Base-by-base conservation (phyloP, 345 rosid genomes). In the Salix dunnii region DNA sequence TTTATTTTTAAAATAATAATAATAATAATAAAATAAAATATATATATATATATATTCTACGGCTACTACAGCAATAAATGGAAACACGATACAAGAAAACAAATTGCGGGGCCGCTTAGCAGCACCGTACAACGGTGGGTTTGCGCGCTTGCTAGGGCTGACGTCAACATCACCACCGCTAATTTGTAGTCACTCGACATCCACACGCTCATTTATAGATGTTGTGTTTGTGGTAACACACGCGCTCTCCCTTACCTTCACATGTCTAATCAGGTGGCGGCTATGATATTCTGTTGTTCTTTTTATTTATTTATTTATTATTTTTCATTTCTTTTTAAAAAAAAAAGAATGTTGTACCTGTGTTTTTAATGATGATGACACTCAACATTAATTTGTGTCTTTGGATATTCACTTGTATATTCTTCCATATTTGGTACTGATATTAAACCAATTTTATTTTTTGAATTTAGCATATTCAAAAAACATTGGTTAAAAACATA, bases 181-280 rank as follows among this genome's bases (percentile, higher is more conserved):
- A 5, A 7, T 16, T 12, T 12, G 35, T n/a, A 31, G 58, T 21
- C 70, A 49, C 61, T 7, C 14, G 18, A 58, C 62, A 9, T 40
- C 21, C 66, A n/a, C 16, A 23, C 61, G 9, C 42, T 7, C 27
- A 30, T 61, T 5, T 4, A 14, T 42, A 48, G 4, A 36, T 8
- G 10, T 25, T 27, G 28, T 3, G 21, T 0, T 28, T 20, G 28
- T 23, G 0, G 30, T 28, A 35, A 7, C 36, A 23, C 28, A 4
- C 62, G 10, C 70, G 60, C 70, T 67, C 76, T 28, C 38, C 36
- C 60, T 21, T 60, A 36, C 48, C 60, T 21, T 60, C 74, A 43
- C 42, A 1, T 38, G 66, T 71, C 80, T 51, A 53, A 78, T 78
- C 81, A 73, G 71, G 81, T 77, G 81, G 81, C 81, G 73, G 81